Percentiles rank a stretch among this genome's conserved stretches.
Conservation (phyloP, 805 yeast species). For the Zygotorulaspora sp. region DNA sequence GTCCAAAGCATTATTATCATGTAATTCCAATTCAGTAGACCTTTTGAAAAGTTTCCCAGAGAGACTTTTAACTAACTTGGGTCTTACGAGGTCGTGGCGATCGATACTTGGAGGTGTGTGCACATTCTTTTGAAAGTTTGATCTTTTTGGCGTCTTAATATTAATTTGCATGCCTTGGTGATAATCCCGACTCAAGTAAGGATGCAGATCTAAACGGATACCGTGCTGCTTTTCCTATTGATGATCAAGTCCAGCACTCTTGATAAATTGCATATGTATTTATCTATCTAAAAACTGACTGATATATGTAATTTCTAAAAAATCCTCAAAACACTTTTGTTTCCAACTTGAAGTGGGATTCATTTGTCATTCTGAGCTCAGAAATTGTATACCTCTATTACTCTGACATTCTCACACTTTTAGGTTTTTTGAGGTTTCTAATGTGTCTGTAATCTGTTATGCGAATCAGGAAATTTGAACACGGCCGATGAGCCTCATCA, state of each 20-base stretch:
- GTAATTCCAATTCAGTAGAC: conserved; percentile 14
- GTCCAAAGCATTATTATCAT: conserved; percentile 6
- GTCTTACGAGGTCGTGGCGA: conserved; percentile 15
- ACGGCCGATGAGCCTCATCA: background rate
- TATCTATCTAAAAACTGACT: too few species aligned
- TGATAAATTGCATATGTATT: background rate
- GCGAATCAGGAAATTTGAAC: background rate
- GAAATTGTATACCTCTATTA: too few species aligned
- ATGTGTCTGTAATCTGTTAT: background rate
- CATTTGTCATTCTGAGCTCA: too few species aligned
- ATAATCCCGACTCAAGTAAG: too few species aligned
- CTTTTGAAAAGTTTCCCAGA: conserved; percentile 29
- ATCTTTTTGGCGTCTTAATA: conserved; percentile 9
- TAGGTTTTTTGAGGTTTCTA: conserved; percentile 2
- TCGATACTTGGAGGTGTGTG: conserved; percentile 36
- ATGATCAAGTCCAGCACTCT: too few species aligned
- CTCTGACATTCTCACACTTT: background rate
- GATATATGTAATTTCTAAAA: background rate
- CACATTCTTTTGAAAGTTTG: conserved; percentile 16
- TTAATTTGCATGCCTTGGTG: conserved; percentile 11
- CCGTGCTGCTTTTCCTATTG: too few species aligned
- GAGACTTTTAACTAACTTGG: conserved; percentile 26
- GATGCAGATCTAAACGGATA: too few species aligned
- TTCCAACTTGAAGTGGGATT: background rate
- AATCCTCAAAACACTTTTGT: conserved; percentile 1